phyloP scores from a whole-genome alignment of 441 rosid species.

The Sinapis alba region DNA sequence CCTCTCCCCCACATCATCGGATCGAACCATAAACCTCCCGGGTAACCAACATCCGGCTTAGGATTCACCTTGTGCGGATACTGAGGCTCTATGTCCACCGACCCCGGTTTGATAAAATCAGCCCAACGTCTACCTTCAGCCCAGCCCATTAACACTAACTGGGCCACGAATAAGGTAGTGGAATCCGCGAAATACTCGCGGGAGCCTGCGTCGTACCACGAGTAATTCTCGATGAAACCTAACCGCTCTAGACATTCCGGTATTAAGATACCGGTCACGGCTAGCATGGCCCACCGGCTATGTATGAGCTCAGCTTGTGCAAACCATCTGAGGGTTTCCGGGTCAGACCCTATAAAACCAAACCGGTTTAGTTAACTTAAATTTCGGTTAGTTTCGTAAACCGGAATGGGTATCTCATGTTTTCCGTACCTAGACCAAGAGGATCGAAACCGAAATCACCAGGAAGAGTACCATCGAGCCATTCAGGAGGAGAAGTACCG shows the following conservation, averaged over 20 bases:
- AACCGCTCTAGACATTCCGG: constrained; percentile 80
- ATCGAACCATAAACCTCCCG: constrained; percentile 93
- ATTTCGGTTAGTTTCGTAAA: background rate
- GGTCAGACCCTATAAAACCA: constrained; percentile 70
- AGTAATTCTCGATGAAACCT: constrained; percentile 65
- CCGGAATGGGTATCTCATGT: background rate
- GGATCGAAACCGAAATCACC: constrained; percentile 97
- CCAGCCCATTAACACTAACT: constrained; percentile 89
- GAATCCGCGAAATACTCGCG: constrained; percentile 84
- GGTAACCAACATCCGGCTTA: constrained; percentile 81
- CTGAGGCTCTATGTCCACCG: constrained; percentile 70
- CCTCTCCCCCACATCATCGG: constrained; percentile 93
- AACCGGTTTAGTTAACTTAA: background rate
- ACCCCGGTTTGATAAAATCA: constrained; percentile 80
- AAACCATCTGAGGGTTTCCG: constrained; percentile 80
- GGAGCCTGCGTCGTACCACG: constrained; percentile 86
- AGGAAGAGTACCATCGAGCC: constrained; percentile 98
- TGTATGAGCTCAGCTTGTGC: constrained; percentile 93
- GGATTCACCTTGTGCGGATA: constrained; percentile 74
- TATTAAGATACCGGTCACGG: constrained; percentile 73
- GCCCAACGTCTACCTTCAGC: constrained; percentile 96
- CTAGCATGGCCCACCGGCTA: constrained; percentile 95
- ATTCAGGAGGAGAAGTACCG: constrained; percentile 78
- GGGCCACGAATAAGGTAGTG: constrained; percentile 66
- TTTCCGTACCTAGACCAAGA: constrained; percentile 72